Evolutionary conservation across 768 basidiomycete genomes (phyloP).

Genomic region (Rhodotorula kratochvilovae): DNA sequence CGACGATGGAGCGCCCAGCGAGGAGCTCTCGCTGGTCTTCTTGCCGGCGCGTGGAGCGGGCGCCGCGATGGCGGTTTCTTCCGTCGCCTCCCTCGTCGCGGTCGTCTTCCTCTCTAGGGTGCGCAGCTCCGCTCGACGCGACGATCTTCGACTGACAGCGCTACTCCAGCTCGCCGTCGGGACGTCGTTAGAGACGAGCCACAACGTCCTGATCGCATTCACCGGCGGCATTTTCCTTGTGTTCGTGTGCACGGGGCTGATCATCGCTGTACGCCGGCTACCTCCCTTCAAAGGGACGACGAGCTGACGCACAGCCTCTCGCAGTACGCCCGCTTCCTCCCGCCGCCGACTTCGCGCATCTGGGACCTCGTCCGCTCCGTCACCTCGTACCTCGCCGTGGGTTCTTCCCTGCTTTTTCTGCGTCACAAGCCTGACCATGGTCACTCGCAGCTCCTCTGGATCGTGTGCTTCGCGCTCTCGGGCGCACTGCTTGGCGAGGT

Average conservation of each 20-base stretch:
- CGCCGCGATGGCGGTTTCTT: not conserved
- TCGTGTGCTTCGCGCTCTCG: not conserved
- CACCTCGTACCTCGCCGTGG: not conserved
- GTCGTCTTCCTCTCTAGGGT: not conserved
- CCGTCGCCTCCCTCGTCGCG: not conserved
- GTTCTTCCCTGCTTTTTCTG: not conserved
- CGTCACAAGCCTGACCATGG: not conserved
- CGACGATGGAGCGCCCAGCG: not conserved
- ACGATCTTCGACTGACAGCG: not conserved
- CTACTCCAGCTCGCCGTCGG: not conserved
- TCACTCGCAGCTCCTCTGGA: not conserved
- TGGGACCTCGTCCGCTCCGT: not conserved
- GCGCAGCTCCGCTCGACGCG: not conserved
- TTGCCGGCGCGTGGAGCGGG: not conserved
- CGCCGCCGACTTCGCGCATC: not conserved
- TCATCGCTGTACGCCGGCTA: not conserved
- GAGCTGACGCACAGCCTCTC: not conserved
- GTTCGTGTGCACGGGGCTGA: not conserved
- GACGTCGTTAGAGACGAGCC: not conserved
- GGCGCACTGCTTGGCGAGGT: not conserved
- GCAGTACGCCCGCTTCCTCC: constrained; percentile 6
- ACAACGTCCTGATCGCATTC: not conserved
- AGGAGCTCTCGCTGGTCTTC: not conserved
- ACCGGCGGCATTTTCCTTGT: not conserved
- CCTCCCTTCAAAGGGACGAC: too few relatives aligned